Conservation (phyloP, 768 basidiomycete genomes). For the Phlebiopsis gigantea region DNA sequence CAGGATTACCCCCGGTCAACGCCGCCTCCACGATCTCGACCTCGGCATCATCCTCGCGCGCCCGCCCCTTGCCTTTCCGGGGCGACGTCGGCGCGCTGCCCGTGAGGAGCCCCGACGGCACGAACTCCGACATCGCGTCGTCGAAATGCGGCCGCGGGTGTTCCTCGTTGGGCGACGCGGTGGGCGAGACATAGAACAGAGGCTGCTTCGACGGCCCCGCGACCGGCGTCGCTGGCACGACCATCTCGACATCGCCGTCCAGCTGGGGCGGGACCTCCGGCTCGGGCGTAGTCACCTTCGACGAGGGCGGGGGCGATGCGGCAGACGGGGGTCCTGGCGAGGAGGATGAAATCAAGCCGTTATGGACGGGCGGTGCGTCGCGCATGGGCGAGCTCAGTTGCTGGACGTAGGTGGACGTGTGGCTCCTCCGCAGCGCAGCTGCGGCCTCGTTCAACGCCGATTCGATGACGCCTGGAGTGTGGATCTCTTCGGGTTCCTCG, state of each 20-base stretch:
- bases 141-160: neutral
- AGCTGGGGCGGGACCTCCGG: neutral
- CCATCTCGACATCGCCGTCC: slow-evolving; percentile 1
- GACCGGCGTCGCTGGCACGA: neutral
- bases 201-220: slow-evolving; percentile 10
- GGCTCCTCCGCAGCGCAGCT: neutral
- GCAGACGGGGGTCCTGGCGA: neutral
- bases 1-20: neutral
- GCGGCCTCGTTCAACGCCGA: slow-evolving; percentile 3
- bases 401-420: neutral
- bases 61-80: slow-evolving; percentile 1
- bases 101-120: slow-evolving; percentile 7
- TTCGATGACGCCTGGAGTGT: slow-evolving; percentile 8
- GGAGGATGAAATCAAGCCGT: neutral
- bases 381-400: neutral
- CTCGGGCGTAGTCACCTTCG: neutral
- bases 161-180: neutral
- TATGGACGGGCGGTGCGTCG: neutral
- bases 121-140: slow-evolving; percentile 2
- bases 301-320: slow-evolving; percentile 1
- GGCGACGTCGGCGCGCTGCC: neutral
- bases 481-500: slow-evolving; percentile 9
- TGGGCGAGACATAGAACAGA: slow-evolving; percentile 6
- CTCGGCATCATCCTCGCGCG: neutral
- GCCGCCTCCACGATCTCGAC: neutral